Conservation (phyloP, 495 filamentous ascomycete genomes). For the Penicillium cosmopolitanum region DNA sequence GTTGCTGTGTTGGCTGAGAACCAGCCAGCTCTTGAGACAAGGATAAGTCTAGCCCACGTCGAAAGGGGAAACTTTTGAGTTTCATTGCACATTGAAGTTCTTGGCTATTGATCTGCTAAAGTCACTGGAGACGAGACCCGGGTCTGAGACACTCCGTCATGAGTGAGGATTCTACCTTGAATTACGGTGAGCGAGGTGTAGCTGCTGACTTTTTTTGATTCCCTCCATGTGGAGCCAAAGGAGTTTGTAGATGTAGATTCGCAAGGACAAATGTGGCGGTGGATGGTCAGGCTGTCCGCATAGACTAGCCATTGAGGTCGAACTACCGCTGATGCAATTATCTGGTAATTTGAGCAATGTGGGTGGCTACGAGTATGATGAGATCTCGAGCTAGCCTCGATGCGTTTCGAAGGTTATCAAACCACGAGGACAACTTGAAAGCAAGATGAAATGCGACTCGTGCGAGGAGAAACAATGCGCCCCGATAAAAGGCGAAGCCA, state of each 20-base stretch:
- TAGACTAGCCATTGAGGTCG: not conserved
- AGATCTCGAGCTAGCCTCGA: not conserved
- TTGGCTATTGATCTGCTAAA: not conserved
- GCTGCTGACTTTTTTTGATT: too few relatives aligned
- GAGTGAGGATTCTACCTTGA: too few relatives aligned
- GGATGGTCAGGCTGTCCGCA: not conserved
- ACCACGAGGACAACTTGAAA: too few relatives aligned
- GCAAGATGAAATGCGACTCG: not conserved
- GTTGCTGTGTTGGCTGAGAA: constrained; percentile 17
- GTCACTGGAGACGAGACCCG: not conserved
- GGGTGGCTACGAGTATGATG: not conserved
- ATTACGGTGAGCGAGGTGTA: too few relatives aligned
- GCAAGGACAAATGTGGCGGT: not conserved
- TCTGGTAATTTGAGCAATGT: not conserved
- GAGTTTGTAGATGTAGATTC: not conserved
- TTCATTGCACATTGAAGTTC: not conserved
- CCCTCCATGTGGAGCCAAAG: too few relatives aligned
- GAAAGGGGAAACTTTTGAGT: not conserved
- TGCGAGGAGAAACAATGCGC: not conserved
- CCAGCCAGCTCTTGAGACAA: constrained; percentile 10
- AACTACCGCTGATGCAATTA: not conserved
- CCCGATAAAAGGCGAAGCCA: not conserved
- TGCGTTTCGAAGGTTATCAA: too few relatives aligned
- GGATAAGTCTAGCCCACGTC: not conserved
- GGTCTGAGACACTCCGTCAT: not conserved